phyloP scores from a whole-genome alignment of 1,284 basidiomycete species.

The Vanrija sp. region DNA sequence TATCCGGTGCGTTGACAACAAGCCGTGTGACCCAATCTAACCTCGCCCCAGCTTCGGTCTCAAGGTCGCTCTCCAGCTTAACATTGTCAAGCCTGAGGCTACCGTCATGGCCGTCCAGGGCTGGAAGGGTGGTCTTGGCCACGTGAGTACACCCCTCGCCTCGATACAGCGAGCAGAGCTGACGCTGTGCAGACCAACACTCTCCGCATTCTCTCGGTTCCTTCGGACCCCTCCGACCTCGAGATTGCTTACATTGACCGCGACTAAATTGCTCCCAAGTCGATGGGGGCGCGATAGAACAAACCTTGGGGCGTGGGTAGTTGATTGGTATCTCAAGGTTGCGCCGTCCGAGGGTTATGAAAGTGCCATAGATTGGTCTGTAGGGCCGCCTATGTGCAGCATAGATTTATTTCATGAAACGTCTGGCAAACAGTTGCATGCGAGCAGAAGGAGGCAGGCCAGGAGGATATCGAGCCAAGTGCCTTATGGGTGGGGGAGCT shows the following conservation, averaged over 20 bases:
- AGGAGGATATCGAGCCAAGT: too few relatives aligned
- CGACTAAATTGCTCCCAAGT: neutral
- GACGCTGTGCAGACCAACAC: slow-evolving; percentile 45
- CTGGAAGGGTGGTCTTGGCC: slow-evolving; percentile 95
- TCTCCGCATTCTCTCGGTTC: slow-evolving; percentile 57
- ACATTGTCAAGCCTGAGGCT: slow-evolving; percentile 83
- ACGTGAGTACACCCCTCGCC: slow-evolving; percentile 52
- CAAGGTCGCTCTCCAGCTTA: slow-evolving; percentile 77
- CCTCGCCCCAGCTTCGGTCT: slow-evolving; percentile 71
- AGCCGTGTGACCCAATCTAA: too few relatives aligned
- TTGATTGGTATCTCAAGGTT: slow-evolving; percentile 2
- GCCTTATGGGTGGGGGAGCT: neutral
- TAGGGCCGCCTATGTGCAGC: too few relatives aligned
- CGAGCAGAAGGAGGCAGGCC: too few relatives aligned
- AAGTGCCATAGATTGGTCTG: too few relatives aligned
- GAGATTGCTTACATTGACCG: slow-evolving; percentile 52
- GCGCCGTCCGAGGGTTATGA: too few relatives aligned
- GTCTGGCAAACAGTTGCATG: too few relatives aligned
- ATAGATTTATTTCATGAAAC: too few relatives aligned
- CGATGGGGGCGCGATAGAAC: too few relatives aligned
- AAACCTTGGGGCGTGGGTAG: neutral
- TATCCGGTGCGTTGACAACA: slow-evolving; percentile 57
- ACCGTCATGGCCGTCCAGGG: slow-evolving; percentile 95
- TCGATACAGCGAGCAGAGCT: slow-evolving; percentile 10
- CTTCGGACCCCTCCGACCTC: slow-evolving; percentile 78